Base-by-base conservation (phyloP, 2,329 filamentous ascomycete genomes). In the Beauveria bassiana region DNA sequence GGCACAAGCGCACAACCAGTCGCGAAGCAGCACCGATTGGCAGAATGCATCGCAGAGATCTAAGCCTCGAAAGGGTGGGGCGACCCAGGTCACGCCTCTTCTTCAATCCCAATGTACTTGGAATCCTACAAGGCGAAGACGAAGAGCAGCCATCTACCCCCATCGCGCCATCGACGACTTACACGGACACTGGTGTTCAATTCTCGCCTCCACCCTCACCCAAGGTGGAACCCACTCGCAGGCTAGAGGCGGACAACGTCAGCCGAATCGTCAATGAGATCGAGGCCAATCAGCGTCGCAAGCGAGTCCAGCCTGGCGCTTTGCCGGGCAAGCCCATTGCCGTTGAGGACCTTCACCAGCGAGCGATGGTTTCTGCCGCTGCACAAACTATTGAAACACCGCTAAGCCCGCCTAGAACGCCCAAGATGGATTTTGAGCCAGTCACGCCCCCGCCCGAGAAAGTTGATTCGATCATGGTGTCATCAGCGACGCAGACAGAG, bases 181-280 rank as follows among this genome's bases (percentile, higher is more conserved):
- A 95, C 75, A 83, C 83, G 45, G 89, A 96, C 69, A 83, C 83
- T 26, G 90, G 87, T 7, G 81, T 91, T 16, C 93, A 97, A 72
- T 95, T 84, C 69, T 95, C 91, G 40, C 92, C 91, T 51, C 91
- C 91, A 1, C 81, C 88, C 3, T 96, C 91, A 2, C 91, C 91
- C 1, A 79, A 78, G 67, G 61, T 80, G 5, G 64, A 70, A 10
- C 72, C 78, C 0, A 66, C 66, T 54, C 77, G 68, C 46, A 69
- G 71, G 20, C 77, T 79, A 10, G 78, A 81, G 9, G 51, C 73
- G 3, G 81, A 84, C 26, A 61, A 34, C n/a, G 47, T 54, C 1
- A 6, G 43, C 12, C 76, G 69, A 55, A 72, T 69, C 3, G 72
- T 86, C 47, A 75, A 72, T 43, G 86, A 91, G 68, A 81, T 89